Evolutionary conservation across 106 monocot species (phyloP).

Genomic region (Acorus calamus): DNA sequence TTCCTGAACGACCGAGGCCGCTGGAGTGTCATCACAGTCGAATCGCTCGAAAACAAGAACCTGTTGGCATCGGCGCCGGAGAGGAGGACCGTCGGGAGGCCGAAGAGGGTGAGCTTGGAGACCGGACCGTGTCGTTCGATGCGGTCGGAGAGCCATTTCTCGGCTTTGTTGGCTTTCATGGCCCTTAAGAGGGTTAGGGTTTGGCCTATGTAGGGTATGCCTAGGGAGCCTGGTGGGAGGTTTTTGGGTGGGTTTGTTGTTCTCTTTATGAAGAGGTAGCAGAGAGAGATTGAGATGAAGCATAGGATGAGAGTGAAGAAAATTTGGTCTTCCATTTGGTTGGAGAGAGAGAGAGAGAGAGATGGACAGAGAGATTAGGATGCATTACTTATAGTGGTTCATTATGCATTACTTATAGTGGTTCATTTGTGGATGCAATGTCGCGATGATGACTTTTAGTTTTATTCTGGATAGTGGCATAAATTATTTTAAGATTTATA

Average conservation of each 20-base stretch:
- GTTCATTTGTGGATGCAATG: too few species aligned
- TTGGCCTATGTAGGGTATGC: slow-evolving; percentile 25
- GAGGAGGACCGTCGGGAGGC: slow-evolving; percentile 13
- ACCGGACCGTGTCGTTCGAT: slow-evolving; percentile 16
- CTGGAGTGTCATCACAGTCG: not conserved
- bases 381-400: too few species aligned
- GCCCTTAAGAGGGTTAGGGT: slow-evolving; percentile 22
- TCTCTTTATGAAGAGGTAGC: not conserved
- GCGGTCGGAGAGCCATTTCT: slow-evolving; percentile 13
- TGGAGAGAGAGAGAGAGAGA: too few species aligned
- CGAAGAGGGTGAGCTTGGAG: slow-evolving; percentile 26
- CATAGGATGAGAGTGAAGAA: too few species aligned
- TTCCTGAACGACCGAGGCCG: slow-evolving; percentile 3
- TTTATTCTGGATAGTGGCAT: too few species aligned
- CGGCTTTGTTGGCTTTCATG: slow-evolving; percentile 16
- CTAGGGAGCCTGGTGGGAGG: slow-evolving; percentile 27
- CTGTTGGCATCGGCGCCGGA: slow-evolving; percentile 26
- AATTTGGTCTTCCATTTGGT: too few species aligned
- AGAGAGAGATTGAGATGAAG: too few species aligned
- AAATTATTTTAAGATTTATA: too few species aligned
- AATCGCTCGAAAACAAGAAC: slow-evolving; percentile 13
- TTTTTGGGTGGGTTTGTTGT: not conserved
- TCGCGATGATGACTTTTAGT: too few species aligned
- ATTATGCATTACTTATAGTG: too few species aligned
- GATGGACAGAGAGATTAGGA: too few species aligned